phyloP scores from a whole-genome alignment of 345 rosid species.

The Euphorbia tirucalli region DNA sequence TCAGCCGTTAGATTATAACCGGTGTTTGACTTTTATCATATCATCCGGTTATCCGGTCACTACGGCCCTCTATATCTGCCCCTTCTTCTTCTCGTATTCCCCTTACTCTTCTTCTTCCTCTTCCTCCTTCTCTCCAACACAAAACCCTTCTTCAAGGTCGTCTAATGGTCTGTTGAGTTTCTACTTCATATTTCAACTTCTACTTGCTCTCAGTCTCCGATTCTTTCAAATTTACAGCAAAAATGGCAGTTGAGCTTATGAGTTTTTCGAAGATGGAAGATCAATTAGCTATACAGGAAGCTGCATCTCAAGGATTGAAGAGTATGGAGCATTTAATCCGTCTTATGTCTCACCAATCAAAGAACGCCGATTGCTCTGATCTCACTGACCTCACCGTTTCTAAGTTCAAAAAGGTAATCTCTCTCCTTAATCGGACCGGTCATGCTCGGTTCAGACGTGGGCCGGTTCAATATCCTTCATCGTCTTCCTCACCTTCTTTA shows the following conservation, averaged over 20 bases:
- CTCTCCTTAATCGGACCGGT: slow-evolving; percentile 75
- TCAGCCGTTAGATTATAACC: slow-evolving; percentile 20
- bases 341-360: slow-evolving; percentile 52
- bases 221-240: not conserved
- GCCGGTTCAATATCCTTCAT: slow-evolving; percentile 35
- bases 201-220: not conserved
- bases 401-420: slow-evolving; percentile 74
- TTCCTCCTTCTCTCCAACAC: not conserved
- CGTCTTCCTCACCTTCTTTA: slow-evolving; percentile 32
- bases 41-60: slow-evolving; percentile 52
- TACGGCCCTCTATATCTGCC: slow-evolving; percentile 40
- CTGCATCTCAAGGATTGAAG: slow-evolving; percentile 78
- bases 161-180: slow-evolving; percentile 21
- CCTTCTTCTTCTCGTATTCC: slow-evolving; percentile 3
- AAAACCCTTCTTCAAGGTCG: not conserved
- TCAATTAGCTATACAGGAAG: slow-evolving; percentile 73
- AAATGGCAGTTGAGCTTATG: slow-evolving; percentile 71
- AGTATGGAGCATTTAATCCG: slow-evolving; percentile 81
- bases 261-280: slow-evolving; percentile 65
- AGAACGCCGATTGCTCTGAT: slow-evolving; percentile 54
- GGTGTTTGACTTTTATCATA: not conserved
- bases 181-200: not conserved
- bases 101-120: slow-evolving; percentile 12
- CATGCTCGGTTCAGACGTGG: slow-evolving; percentile 92
- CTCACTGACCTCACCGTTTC: slow-evolving; percentile 69